These are phyloP conservation scores for Cytospora schulzeri DNA, from an alignment of 2,329 filamentous ascomycete genomes.

Conservation along the genomic window DNA sequence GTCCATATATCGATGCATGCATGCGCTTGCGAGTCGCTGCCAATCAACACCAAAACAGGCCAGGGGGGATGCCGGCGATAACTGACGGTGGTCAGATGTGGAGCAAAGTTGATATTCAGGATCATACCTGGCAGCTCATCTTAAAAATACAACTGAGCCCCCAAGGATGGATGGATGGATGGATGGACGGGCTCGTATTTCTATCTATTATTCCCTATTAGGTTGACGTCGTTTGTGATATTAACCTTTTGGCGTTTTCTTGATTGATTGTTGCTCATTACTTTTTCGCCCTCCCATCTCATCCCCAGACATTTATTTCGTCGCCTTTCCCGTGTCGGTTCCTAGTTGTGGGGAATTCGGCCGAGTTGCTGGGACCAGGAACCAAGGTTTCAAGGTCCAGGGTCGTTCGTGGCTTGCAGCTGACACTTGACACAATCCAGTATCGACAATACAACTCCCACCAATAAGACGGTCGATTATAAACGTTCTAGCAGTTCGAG, in stretches of 20 bases:
- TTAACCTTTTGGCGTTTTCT: neutral
- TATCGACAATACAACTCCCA: neutral
- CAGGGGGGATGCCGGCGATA: conserved; percentile 8
- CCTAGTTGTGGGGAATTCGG: conserved; percentile 10
- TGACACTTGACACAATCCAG: conserved; percentile 1
- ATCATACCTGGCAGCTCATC: conserved; percentile 11
- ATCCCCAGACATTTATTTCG: conserved; percentile 9
- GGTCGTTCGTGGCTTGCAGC: conserved; percentile 11
- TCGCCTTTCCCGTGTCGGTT: neutral
- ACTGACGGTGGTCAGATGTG: conserved; percentile 19
- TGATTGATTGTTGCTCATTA: neutral
- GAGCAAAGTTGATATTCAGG: conserved; percentile 2
- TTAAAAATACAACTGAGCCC: conserved; percentile 9
- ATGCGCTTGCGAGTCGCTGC: neutral
- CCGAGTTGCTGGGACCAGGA: conserved; percentile 8
- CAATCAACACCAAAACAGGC: conserved; percentile 8
- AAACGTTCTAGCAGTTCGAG: neutral
- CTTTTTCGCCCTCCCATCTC: neutral
- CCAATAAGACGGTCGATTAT: conserved; percentile 2
- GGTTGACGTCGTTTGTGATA: neutral
- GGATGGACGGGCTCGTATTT: neutral
- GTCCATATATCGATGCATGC: conserved; percentile 5
- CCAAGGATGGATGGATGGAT: neutral
- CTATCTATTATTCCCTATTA: neutral
- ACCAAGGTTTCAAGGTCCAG: neutral